A percentile compares a stretch with the other conserved stretches of the same genome.
phyloP scores from a whole-genome alignment of 306 rosid genomes.

The Albizia julibrissin region DNA sequence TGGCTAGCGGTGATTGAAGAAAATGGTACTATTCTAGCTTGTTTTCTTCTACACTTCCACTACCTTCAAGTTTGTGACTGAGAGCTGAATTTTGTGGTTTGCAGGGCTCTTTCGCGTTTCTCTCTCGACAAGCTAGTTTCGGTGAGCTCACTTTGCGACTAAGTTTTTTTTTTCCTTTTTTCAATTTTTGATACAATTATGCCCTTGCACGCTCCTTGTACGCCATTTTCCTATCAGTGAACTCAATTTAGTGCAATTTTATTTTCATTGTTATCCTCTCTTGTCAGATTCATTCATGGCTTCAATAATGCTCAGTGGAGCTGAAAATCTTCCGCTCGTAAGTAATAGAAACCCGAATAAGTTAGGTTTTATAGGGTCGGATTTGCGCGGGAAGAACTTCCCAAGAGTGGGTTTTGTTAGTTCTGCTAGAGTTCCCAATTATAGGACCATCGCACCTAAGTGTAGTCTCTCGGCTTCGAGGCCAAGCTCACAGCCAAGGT shows the following conservation, averaged over 20 bases:
- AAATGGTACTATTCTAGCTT: too few relatives aligned
- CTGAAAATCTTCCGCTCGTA: slow-evolving; percentile 47
- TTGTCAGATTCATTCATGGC: slow-evolving; percentile 42
- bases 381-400: slow-evolving; percentile 30
- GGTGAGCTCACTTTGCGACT: slow-evolving; percentile 12
- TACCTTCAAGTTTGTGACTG: not conserved
- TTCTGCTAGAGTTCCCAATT: slow-evolving; percentile 33
- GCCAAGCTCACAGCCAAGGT: slow-evolving; percentile 73
- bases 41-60: not conserved
- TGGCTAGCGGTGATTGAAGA: not conserved
- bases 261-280: not conserved
- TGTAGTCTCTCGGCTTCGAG: slow-evolving; percentile 59
- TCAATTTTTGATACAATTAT: not conserved
- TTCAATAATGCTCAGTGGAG: slow-evolving; percentile 57
- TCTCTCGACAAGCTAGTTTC: not conserved
- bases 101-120: not conserved
- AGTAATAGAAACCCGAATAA: slow-evolving; percentile 42
- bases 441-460: slow-evolving; percentile 34
- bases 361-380: slow-evolving; percentile 42
- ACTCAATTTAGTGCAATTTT: slow-evolving; percentile 7
- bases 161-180: not conserved
- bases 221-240: slow-evolving; percentile 23
- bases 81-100: not conserved
- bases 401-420: slow-evolving; percentile 22
- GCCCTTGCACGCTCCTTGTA: not conserved